These are phyloP conservation scores for Trebouxia gelatinosa DNA, from an alignment of 163 green algal genomes.

Conservation along the genomic window DNA sequence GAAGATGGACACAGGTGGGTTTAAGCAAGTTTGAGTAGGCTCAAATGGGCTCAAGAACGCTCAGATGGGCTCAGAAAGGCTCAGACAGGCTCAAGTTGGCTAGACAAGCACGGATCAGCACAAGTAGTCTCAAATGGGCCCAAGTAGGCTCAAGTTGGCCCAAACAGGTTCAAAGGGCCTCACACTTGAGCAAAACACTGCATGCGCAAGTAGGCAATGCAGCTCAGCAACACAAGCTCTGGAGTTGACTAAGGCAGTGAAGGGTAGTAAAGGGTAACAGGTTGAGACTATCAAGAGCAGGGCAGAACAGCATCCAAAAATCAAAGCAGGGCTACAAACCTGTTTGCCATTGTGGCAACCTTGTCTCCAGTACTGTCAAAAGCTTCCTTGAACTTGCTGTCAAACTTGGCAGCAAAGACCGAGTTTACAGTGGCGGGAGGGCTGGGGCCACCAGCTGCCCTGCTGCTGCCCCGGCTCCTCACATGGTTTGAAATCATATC, in stretches of 20 bases:
- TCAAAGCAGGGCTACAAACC: too few species aligned
- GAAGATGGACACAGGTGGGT: too few species aligned
- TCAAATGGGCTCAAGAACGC: too few species aligned
- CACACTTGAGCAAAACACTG: neutral
- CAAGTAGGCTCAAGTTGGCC: too few species aligned
- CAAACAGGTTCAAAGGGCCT: too few species aligned
- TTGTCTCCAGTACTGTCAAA: conserved; percentile 28
- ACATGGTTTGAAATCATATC: conserved; percentile 39
- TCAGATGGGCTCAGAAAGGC: too few species aligned
- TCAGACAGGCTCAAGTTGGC: too few species aligned
- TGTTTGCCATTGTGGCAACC: too few species aligned
- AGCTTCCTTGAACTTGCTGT: conserved; percentile 13
- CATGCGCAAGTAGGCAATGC: neutral
- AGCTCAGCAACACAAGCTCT: neutral
- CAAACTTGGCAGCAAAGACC: conserved; percentile 23
- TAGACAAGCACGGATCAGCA: too few species aligned
- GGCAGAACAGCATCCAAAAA: too few species aligned
- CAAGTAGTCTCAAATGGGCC: too few species aligned
- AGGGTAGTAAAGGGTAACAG: neutral
- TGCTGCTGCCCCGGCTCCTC: neutral
- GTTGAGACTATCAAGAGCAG: neutral
- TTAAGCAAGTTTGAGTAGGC: too few species aligned
- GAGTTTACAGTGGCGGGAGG: conserved; percentile 27
- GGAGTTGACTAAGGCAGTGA: neutral
- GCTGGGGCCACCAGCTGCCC: neutral